phyloP scores from a whole-genome alignment of 208 protist genomes.

The Crithidia sp. region DNA sequence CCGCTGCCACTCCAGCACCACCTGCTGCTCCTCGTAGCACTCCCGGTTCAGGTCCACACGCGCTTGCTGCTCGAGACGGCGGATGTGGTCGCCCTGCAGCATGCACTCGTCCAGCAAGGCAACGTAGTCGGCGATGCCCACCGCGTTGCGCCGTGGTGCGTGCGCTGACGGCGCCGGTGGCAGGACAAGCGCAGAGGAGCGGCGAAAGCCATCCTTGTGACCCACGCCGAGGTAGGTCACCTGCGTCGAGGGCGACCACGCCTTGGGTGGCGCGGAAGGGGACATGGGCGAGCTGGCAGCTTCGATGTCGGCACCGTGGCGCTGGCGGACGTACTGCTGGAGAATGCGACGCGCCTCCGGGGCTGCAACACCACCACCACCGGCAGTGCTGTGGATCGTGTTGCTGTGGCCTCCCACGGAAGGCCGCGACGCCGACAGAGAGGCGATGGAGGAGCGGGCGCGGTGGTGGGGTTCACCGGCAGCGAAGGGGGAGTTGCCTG shows the following conservation, averaged over 20 bases:
- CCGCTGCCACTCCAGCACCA: constrained; percentile 61
- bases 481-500: not conserved
- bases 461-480: not conserved
- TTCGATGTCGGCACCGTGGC: constrained; percentile 20
- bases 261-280: constrained; percentile 8
- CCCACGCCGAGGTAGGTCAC: constrained; percentile 5
- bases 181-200: constrained; percentile 34
- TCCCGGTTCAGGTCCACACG: constrained; percentile 39
- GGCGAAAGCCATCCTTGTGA: constrained; percentile 1
- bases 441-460: not conserved
- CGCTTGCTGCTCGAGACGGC: constrained; percentile 38
- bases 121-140: constrained; percentile 69
- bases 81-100: constrained; percentile 39
- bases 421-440: not conserved
- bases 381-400: not conserved
- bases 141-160: constrained; percentile 46
- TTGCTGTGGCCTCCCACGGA: not conserved
- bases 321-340: constrained; percentile 48
- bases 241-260: not conserved
- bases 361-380: constrained; percentile 7
- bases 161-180: constrained; percentile 26
- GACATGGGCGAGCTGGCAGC: constrained; percentile 14
- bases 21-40: constrained; percentile 45
- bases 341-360: constrained; percentile 55
- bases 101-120: constrained; percentile 62